Evolutionary conservation across 2,329 filamentous ascomycete species (phyloP), one percentile per base, ranked within the genome.

Genomic region (Aspergillus proliferans): DNA sequence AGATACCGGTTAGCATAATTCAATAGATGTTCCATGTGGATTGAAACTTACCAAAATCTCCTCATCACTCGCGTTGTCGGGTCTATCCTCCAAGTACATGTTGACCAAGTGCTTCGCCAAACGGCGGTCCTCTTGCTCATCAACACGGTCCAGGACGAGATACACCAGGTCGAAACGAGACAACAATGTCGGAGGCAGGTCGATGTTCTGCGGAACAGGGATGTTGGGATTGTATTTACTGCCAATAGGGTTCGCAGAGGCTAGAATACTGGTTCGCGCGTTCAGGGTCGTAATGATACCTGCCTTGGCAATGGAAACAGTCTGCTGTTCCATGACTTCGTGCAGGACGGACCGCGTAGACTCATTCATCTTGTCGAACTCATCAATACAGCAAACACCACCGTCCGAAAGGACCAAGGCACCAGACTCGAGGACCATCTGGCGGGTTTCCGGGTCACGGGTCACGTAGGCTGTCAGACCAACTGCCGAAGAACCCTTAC

Each of bases 131-230:
- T 80, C 85, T 63, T 87, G 86, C 72, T 97, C 93, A 63, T 97
- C 92, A 45, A 94, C 85, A 6, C 88, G 88, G 67, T 98, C 93
- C 43, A 98, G 83, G 40, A 98, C 93, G 1, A 98, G 83, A 65
- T 98, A 98, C 45, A 98, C 92, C 6, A 98, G 77, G 68, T 98
- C 93, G 66, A 98, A 98, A 77, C 93, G 86, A 4, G 91, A 96
- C 46, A 98, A 81, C 6, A 98, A 78, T 0, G 93, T 98, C 0
- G 93, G 93, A 0, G 93, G 93, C 7, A 98, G 82, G 64, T 98
- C 93, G 60, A 98, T 98, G 70, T 98, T 98, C 63, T 97, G 91
- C 3, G 93, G 93, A 12, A 98, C 93, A 0, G 93, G 91, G 21
- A 98, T 75, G 62, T 95, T 92, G 2, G 89, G 87, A 70, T 98